Evolutionary conservation across 2,329 filamentous ascomycete species (phyloP), one percentile per base, ranked within the genome.

Genomic region (Fusarium aywerte): DNA sequence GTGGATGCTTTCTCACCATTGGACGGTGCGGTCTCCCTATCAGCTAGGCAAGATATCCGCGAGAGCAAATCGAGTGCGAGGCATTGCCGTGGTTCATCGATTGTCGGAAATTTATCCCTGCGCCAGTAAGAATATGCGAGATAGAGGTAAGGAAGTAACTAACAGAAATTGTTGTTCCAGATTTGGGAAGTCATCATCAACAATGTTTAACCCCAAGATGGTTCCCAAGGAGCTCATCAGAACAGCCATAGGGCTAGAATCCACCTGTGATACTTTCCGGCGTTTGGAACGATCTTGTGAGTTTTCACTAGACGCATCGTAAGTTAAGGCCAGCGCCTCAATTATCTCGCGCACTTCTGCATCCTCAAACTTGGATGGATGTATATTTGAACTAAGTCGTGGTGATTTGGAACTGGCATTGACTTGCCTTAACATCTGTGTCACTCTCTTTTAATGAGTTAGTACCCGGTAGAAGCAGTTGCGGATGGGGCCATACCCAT

Each of bases 11-110:
- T 40, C 29, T 51, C 33, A 21, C 49, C 38, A 32, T 43, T 38
- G 12, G 39, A 27, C 13, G 55, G 36, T 15, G 47, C 38, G 8
- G 54, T 9, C 9, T 57, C 40, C 8, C 51, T 38, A 42, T 62
- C 73, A 7, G 63, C 52, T 9, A 74, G 56, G 53, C 77, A 79
- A 38, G 71, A 73, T n/a, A 88, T 75, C 47, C 82, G 82, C 4
- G 88, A 86, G 15, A 93, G 73, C 12, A 84, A 74, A 35, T 86
- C 79, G 38, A 91, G 78, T 10, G 83, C 77, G 32, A 81, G 80
- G 67, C 83, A 87, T 71, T 86, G 84, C 23, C 83, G 78, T 9
- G 77, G 60, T 59, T 88, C 84, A 16, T 80, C 69, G 6, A 87
- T 75, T 15, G 76, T 73, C 13, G 80, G 70, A 71, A 88, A 88